phyloP scores from a whole-genome alignment of 768 basidiomycete species.

The Kwoniella sp. region DNA sequence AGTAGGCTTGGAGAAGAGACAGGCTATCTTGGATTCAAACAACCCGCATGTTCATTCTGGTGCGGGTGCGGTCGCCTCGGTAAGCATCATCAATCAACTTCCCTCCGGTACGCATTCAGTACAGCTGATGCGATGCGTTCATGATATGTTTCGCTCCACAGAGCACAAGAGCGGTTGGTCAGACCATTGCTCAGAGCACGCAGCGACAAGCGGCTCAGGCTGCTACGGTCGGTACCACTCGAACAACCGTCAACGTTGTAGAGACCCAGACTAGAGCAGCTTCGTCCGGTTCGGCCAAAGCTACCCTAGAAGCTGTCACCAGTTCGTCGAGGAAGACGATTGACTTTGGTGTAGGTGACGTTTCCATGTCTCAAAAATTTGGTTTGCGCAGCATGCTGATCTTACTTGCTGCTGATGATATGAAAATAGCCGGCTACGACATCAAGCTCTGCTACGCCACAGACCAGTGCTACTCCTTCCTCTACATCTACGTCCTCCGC shows the following conservation, averaged over 20 bases:
- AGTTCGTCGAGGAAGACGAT: slow-evolving; percentile 15
- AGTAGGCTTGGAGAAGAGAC: not conserved
- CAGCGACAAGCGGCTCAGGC: slow-evolving; percentile 27
- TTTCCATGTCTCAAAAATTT: not conserved
- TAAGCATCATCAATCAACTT: no score
- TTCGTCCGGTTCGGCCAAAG: slow-evolving; percentile 6
- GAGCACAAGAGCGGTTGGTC: slow-evolving; percentile 11
- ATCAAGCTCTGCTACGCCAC: not conserved
- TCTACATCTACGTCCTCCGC: slow-evolving; percentile 17
- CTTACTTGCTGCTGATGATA: not conserved
- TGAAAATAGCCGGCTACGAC: not conserved
- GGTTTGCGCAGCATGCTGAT: not conserved
- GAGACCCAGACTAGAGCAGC: slow-evolving; percentile 14
- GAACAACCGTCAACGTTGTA: slow-evolving; percentile 11
- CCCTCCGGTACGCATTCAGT: no score
- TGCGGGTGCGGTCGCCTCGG: not conserved
- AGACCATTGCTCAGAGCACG: slow-evolving; percentile 7
- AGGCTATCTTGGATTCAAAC: slow-evolving; percentile 13
- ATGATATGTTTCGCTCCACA: not conserved
- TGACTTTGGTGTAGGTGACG: slow-evolving; percentile 6
- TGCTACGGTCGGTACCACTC: slow-evolving; percentile 27
- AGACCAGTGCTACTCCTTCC: slow-evolving; percentile 14
- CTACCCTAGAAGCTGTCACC: slow-evolving; percentile 5
- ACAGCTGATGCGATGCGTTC: no score
- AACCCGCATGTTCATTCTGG: slow-evolving; percentile 12